Base-by-base conservation (phyloP, 1,139 yeast species). In the Saccharomyces hybrid region DNA sequence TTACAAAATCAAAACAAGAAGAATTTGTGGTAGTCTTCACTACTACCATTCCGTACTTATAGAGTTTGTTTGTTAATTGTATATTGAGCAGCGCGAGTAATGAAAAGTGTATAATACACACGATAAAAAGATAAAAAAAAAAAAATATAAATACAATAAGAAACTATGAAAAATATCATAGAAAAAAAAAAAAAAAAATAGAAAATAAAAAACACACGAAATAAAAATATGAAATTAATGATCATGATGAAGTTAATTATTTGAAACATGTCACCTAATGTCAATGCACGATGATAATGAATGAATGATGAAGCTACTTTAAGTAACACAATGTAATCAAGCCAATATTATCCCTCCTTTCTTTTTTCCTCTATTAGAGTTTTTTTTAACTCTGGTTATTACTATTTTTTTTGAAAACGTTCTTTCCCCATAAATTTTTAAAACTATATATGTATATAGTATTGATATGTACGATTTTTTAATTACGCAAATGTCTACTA, bases 1-100 rank as follows among this genome's bases (percentile, higher is more conserved):
- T 49, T 68, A 13, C 38, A 25, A 32, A 46, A 34, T 16, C 50
- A 51, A 34, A 42, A 42, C 48, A 57, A 57, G 47, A 57, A 57
- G 51, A 55, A 54, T 20, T 49, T 57, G 23, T 57, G 59, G 59
- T 57, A 38, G 11, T 16, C 25, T 16, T 9, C 0, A 4, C 44
- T 16, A 38, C 3, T 6, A 38, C 8, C 6, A 11, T 38, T 38
- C 49, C 51, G 48, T 51, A 56, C 27, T 49, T 57, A 31, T 56
- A 59, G 58, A 56, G 60, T 14, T 57, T 38, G 44, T 38, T 38
- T 20, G 44, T 4, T 38, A 27, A 9, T 28, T 47, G 32, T 27
- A 23, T 47, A 47, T 47, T n/a, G 49, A 49, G 38, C 53, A 47
- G 49, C 42, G 49, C 53, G 48, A 51, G 56, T 53, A 48, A 53